phyloP scores from a whole-genome alignment of 331 rosid genomes.

The Rhamnella rubrinervis region DNA sequence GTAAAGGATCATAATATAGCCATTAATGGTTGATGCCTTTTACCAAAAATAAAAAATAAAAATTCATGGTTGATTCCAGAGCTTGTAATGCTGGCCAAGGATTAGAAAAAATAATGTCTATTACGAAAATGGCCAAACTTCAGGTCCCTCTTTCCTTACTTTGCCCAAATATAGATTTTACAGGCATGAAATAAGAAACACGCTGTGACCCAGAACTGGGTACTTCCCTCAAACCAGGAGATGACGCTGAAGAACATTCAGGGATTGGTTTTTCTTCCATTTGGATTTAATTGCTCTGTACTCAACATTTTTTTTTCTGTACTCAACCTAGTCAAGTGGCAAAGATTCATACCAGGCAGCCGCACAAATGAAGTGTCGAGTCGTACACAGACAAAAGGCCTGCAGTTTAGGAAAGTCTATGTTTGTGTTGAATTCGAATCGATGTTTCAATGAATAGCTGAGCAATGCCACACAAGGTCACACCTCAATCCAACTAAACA shows the following conservation, averaged over 20 bases:
- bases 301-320: no score
- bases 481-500: no score
- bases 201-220: conserved; percentile 5
- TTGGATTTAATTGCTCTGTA: not conserved
- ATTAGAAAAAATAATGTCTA: conserved; percentile 15
- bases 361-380: no score
- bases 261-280: not conserved
- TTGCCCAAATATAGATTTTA: conserved; percentile 7
- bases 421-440: no score
- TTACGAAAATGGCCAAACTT: conserved; percentile 17
- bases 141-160: conserved; percentile 17
- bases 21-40: not conserved
- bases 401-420: no score
- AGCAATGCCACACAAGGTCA: no score
- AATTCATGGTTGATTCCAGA: conserved; percentile 11
- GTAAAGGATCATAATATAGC: not conserved
- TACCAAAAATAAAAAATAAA: not conserved
- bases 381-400: no score
- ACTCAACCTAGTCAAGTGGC: no score
- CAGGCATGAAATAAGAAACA: conserved; percentile 14
- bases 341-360: no score
- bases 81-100: conserved; percentile 19
- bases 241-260: not conserved
- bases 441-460: no score
- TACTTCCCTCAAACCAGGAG: conserved; percentile 4